Conservation (phyloP, 1,284 basidiomycete genomes). For the Neotropicomus parvogracilis region DNA sequence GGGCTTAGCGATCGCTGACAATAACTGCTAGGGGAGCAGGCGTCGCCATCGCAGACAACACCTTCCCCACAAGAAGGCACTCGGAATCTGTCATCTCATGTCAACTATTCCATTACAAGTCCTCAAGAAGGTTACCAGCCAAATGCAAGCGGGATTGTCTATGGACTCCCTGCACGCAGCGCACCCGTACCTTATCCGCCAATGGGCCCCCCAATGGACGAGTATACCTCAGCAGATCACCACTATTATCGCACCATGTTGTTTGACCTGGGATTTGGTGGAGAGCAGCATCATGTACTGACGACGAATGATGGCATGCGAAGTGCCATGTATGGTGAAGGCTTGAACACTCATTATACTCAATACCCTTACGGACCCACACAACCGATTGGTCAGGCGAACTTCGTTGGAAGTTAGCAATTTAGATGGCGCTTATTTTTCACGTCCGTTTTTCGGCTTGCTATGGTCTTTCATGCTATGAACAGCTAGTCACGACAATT, state of each 20-base stretch:
- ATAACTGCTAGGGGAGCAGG: constrained; percentile 20
- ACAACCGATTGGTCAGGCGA: constrained; percentile 24
- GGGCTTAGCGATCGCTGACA: constrained; percentile 8
- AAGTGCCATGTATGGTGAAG: constrained; percentile 25
- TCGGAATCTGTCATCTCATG: constrained; percentile 13
- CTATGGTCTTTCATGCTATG: constrained; percentile 9
- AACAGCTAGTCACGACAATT: constrained; percentile 14
- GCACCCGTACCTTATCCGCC: constrained; percentile 19
- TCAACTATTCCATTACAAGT: constrained; percentile 19
- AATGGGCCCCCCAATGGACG: constrained; percentile 16
- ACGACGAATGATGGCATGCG: constrained; percentile 25
- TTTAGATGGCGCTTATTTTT: not conserved
- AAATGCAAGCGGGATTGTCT: constrained; percentile 19
- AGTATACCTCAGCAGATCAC: constrained; percentile 47
- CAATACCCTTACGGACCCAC: constrained; percentile 32
- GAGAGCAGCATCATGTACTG: constrained; percentile 35
- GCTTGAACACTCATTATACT: constrained; percentile 28
- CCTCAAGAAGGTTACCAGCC: constrained; percentile 22
- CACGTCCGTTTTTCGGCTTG: not conserved
- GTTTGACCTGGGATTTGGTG: constrained; percentile 60
- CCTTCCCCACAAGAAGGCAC: constrained; percentile 24
- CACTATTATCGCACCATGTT: constrained; percentile 72
- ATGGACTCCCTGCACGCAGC: constrained; percentile 14
- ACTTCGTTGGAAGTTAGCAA: constrained; percentile 24
- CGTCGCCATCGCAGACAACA: constrained; percentile 22